These are phyloP conservation scores for Combretum micranthum DNA, from an alignment of 345 rosid genomes.

Conservation along the genomic window DNA sequence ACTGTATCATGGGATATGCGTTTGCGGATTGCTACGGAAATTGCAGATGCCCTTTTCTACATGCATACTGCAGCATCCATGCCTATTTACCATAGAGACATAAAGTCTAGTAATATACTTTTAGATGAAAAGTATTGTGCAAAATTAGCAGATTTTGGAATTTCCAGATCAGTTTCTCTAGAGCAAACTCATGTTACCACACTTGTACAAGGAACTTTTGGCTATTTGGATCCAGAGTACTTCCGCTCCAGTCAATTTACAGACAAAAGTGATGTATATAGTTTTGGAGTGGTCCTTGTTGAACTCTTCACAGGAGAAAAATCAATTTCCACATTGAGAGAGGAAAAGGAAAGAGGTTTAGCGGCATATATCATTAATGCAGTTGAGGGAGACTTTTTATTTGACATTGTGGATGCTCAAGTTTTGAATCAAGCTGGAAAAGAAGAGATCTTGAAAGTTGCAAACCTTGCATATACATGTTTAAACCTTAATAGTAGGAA, in stretches of 20 bases:
- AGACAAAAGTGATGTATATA: constrained; percentile 23
- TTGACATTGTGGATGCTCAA: constrained; percentile 6
- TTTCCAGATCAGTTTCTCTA: constrained; percentile 11
- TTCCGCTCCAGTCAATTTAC: constrained; percentile 14
- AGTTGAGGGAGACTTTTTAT: constrained; percentile 6
- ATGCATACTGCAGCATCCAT: constrained; percentile 14
- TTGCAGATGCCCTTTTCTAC: constrained; percentile 10
- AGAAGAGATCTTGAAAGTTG: constrained; percentile 9
- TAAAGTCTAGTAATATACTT: constrained; percentile 10
- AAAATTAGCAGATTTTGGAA: constrained; percentile 12
- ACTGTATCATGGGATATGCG: not conserved
- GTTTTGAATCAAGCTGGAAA: constrained; percentile 6
- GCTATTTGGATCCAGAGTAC: constrained; percentile 22
- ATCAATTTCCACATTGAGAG: constrained; percentile 4
- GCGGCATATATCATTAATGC: constrained; percentile 5
- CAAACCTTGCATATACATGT: constrained; percentile 11
- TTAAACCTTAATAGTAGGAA: constrained; percentile 5
- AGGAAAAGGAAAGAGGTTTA: constrained; percentile 2
- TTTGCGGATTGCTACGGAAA: constrained; percentile 14
- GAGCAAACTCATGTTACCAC: constrained; percentile 16
- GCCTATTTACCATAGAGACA: constrained; percentile 8
- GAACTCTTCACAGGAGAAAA: constrained; percentile 10
- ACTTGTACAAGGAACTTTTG: constrained; percentile 8
- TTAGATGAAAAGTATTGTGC: constrained; percentile 15
- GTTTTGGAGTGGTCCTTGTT: constrained; percentile 17